phyloP scores from a whole-genome alignment of 768 basidiomycete species.

The Astraeus odoratus region DNA sequence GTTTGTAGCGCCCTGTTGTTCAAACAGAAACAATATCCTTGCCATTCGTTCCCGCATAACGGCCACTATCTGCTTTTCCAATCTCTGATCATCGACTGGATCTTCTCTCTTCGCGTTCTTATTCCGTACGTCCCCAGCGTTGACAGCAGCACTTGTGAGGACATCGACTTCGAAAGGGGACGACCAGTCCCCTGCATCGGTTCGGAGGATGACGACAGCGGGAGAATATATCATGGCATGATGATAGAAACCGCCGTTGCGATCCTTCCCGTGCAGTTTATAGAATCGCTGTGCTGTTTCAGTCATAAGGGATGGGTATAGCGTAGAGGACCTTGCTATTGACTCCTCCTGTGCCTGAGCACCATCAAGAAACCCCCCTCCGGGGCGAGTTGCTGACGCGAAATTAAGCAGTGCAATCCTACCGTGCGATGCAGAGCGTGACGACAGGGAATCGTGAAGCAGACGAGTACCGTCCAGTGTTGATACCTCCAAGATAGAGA shows the following conservation, averaged over 20 bases:
- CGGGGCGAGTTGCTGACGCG: slow-evolving; percentile 67
- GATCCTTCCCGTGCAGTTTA: slow-evolving; percentile 43
- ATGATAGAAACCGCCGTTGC: slow-evolving; percentile 56
- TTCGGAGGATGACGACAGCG: slow-evolving; percentile 51
- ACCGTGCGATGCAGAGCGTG: slow-evolving; percentile 10
- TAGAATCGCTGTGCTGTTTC: slow-evolving; percentile 55
- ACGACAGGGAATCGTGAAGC: slow-evolving; percentile 19
- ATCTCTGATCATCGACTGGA: not conserved
- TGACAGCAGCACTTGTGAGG: slow-evolving; percentile 69
- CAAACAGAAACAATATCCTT: slow-evolving; percentile 37
- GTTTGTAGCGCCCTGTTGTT: slow-evolving; percentile 31
- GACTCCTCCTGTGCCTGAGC: slow-evolving; percentile 78
- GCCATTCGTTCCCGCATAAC: slow-evolving; percentile 46
- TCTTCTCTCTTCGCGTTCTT: slow-evolving; percentile 9
- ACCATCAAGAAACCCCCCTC: slow-evolving; percentile 69
- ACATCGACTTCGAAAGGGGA: slow-evolving; percentile 57
- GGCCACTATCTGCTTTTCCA: slow-evolving; percentile 34
- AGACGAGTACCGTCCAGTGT: slow-evolving; percentile 56
- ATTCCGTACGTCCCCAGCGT: slow-evolving; percentile 47
- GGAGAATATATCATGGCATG: slow-evolving; percentile 77
- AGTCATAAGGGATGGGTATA: slow-evolving; percentile 58
- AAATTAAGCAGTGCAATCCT: slow-evolving; percentile 67
- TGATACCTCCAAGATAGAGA: slow-evolving; percentile 53
- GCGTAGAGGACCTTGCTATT: slow-evolving; percentile 67
- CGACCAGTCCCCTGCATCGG: slow-evolving; percentile 52